Evolutionary conservation across 768 basidiomycete genomes (phyloP), one percentile per base, ranked within the genome.

Genomic region (Tulasnella sp.): DNA sequence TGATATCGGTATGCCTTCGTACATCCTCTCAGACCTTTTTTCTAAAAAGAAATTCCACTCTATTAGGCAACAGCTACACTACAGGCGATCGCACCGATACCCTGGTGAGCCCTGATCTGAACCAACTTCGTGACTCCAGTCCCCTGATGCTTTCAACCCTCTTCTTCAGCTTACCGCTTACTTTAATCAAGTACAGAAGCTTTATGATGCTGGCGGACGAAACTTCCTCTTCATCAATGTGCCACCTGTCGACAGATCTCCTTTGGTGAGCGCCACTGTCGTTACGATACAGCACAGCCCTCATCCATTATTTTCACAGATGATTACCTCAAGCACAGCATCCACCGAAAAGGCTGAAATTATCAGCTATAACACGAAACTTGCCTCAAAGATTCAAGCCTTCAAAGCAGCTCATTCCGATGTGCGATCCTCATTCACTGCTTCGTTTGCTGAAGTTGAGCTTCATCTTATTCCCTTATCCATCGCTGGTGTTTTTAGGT

Each of bases 201-300:
- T 29, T 71, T 88, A 87, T 83, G 82, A 84, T 52, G 85, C 81
- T 36, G 90, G 90, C 22, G 90, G 86, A 9, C 84, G 90, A 45
- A 88, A 88, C 75, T 90, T 90, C 83, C 82, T 90, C 22, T 88
- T 90, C 82, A 83, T 90, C 72, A 89, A 87, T 39, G 88, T 91
- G 19, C 89, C 89, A 3, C 88, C 89, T 1, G 83, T 85, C n/a
- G 82, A 90, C 72, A 84, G 88, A 39, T 85, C 89, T 4, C 89
- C 89, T 82, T 82, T 90, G 77, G 88, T 88, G 83, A 82, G 78
- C 85, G 81, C 31, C 85, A 85, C n/a, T 83, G 83, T 8, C 82
- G 84, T 25, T 14, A 40, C n/a, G 31, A 19, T 38, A 64, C 58
- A 67, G 15, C 67, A 25, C 42, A 12, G 14, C 19, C 9, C 67